Conservation (phyloP, 139 green algal genomes). For the Diplosphaera chodatii region DNA sequence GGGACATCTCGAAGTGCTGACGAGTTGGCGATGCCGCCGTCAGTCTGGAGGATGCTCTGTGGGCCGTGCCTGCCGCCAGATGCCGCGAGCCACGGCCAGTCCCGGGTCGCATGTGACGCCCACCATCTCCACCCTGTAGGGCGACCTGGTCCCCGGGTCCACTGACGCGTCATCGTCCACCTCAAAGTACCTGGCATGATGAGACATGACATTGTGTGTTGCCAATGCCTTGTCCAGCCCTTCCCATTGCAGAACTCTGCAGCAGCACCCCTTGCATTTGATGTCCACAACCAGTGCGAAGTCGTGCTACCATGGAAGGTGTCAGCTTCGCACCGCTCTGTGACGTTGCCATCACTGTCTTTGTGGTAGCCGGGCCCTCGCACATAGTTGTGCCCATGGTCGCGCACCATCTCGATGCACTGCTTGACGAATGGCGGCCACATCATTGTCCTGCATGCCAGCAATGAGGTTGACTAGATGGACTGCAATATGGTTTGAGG, state of each 20-base stretch:
- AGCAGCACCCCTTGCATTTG: too few relatives aligned
- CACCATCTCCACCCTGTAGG: slow-evolving; percentile 44
- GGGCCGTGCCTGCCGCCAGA: slow-evolving; percentile 34
- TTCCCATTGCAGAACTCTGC: too few relatives aligned
- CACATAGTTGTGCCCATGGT: slow-evolving; percentile 36
- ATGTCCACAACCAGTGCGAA: too few relatives aligned
- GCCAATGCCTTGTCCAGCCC: too few relatives aligned
- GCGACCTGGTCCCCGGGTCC: slow-evolving; percentile 11
- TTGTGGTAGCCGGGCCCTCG: slow-evolving; percentile 29
- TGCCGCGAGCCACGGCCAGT: slow-evolving; percentile 37
- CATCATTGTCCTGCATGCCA: slow-evolving; percentile 39
- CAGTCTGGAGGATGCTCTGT: too few relatives aligned
- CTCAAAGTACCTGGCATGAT: slow-evolving; percentile 33
- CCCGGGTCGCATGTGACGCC: slow-evolving; percentile 44
- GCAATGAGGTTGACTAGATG: too few relatives aligned
- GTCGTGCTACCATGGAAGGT: too few relatives aligned
- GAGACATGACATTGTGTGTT: too few relatives aligned
- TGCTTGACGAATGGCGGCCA: slow-evolving; percentile 46
- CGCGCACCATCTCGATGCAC: slow-evolving; percentile 43
- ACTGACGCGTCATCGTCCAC: slow-evolving; percentile 5
- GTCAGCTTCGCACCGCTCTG: slow-evolving; percentile 24
- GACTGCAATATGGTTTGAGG: too few relatives aligned
- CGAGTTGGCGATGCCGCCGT: too few relatives aligned
- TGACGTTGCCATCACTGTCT: slow-evolving; percentile 16
- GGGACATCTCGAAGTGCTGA: too few relatives aligned